Percentiles rank a stretch among this genome's conserved stretches.
These are phyloP conservation scores for Casaregolazyma lundiana DNA, from an alignment of 1,139 yeast species.

Conservation along the genomic window DNA sequence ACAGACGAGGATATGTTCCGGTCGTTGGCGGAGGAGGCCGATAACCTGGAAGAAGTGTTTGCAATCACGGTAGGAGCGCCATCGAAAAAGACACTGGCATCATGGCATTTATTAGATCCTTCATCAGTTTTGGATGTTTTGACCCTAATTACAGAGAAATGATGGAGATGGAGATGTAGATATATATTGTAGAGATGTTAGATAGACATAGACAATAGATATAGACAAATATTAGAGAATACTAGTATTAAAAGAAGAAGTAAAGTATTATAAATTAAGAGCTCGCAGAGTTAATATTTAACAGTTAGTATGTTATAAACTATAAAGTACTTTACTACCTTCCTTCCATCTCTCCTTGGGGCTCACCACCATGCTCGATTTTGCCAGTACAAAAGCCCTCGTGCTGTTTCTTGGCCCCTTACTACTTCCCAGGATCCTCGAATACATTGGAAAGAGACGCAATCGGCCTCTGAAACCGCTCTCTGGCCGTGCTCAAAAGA, in stretches of 20 bases:
- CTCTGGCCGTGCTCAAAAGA: background rate
- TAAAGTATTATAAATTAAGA: no score
- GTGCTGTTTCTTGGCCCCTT: background rate
- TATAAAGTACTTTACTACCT: no score
- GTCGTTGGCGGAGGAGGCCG: conserved; percentile 59
- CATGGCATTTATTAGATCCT: conserved; percentile 84
- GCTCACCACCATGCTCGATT: background rate
- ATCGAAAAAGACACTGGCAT: conserved; percentile 80
- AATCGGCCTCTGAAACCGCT: background rate
- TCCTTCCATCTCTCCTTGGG: background rate
- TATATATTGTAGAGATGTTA: background rate
- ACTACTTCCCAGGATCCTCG: background rate
- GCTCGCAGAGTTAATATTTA: no score
- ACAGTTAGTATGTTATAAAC: no score
- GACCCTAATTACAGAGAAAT: background rate
- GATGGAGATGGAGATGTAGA: no score
- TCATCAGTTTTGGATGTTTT: conserved; percentile 67
- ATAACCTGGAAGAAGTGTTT: conserved; percentile 34
- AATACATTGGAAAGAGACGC: background rate
- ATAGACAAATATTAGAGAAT: no score
- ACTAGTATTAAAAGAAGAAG: no score
- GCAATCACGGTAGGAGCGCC: conserved; percentile 97
- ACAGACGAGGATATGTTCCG: conserved; percentile 98
- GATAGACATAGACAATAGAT: background rate
- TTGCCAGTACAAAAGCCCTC: background rate